These are phyloP conservation scores for Talaromyces funiculosus DNA, from an alignment of 2,329 filamentous ascomycete species.

Conservation along the genomic window DNA sequence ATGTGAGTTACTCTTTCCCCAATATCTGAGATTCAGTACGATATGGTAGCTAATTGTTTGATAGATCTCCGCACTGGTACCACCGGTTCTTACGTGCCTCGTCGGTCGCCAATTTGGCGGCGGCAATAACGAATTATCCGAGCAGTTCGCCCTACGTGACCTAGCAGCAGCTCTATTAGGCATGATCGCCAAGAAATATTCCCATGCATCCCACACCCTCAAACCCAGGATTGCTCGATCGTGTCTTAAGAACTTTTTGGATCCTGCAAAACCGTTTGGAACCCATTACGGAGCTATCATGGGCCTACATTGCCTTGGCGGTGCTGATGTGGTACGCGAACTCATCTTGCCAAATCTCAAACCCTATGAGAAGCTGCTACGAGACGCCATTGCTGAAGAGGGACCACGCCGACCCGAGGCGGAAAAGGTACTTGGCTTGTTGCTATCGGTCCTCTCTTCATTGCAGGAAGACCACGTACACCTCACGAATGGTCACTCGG, in stretches of 20 bases:
- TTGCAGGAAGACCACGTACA: conserved; percentile 45
- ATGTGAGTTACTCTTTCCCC: conserved; percentile 44
- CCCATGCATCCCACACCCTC: conserved; percentile 71
- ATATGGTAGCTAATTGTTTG: background rate
- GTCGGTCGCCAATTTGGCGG: conserved; percentile 74
- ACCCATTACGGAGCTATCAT: conserved; percentile 85
- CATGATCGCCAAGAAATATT: conserved; percentile 74
- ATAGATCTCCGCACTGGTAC: conserved; percentile 62
- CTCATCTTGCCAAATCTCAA: conserved; percentile 62
- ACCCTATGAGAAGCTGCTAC: conserved; percentile 57
- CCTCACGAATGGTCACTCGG: conserved; percentile 37
- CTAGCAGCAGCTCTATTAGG: conserved; percentile 76
- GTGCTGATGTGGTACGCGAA: conserved; percentile 57
- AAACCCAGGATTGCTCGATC: conserved; percentile 87
- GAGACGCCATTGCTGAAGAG: conserved; percentile 48
- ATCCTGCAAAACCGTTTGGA: conserved; percentile 73
- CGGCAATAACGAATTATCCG: conserved; percentile 40
- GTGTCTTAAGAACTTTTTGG: conserved; percentile 85
- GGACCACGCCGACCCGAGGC: conserved; percentile 53
- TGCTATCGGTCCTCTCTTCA: conserved; percentile 52
- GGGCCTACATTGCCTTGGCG: conserved; percentile 73
- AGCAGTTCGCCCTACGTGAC: conserved; percentile 76
- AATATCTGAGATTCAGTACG: no score
- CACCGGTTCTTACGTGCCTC: conserved; percentile 85
- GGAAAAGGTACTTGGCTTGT: conserved; percentile 53